A percentile compares a stretch with the other conserved stretches of the same genome.
Evolutionary conservation across 768 basidiomycete genomes (phyloP).

Genomic region (Gymnopilus junonius): DNA sequence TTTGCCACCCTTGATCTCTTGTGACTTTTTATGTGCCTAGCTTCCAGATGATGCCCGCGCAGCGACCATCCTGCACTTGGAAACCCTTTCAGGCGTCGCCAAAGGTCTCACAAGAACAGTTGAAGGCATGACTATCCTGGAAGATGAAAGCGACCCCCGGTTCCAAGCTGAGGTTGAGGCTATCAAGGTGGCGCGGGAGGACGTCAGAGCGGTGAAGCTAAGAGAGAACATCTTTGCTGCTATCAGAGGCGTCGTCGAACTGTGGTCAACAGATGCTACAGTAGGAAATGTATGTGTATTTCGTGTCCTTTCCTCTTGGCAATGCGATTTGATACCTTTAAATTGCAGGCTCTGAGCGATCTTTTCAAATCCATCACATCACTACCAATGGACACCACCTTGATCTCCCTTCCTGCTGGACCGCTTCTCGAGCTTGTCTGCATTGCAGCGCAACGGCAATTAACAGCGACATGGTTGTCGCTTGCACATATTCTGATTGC

Average conservation of each 20-base stretch:
- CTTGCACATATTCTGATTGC: slow-evolving; percentile 80
- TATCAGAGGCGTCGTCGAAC: slow-evolving; percentile 62
- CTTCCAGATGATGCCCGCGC: slow-evolving; percentile 73
- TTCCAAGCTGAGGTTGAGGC: slow-evolving; percentile 53
- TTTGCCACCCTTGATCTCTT: neutral
- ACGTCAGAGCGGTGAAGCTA: slow-evolving; percentile 63
- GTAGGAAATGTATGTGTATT: slow-evolving; percentile 68
- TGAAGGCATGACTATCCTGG: slow-evolving; percentile 66
- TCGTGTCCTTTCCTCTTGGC: neutral
- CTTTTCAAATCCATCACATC: slow-evolving; percentile 87
- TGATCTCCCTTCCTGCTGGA: slow-evolving; percentile 80
- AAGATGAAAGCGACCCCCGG: slow-evolving; percentile 58
- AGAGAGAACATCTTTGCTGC: slow-evolving; percentile 68
- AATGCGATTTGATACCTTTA: too few relatives aligned
- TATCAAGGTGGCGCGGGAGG: slow-evolving; percentile 64
- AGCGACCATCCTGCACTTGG: slow-evolving; percentile 71
- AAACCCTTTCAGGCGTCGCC: slow-evolving; percentile 83
- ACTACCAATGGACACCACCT: slow-evolving; percentile 73
- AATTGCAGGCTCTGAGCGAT: slow-evolving; percentile 75
- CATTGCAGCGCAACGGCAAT: slow-evolving; percentile 66
- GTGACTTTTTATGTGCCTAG: slow-evolving; percentile 39
- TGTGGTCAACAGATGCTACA: slow-evolving; percentile 82
- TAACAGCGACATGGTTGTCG: slow-evolving; percentile 85
- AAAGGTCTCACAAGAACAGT: slow-evolving; percentile 82
- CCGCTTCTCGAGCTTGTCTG: slow-evolving; percentile 85